These are phyloP conservation scores for Salvia rosmarinus DNA, from an alignment of 257 asterid genomes.

Conservation along the genomic window DNA sequence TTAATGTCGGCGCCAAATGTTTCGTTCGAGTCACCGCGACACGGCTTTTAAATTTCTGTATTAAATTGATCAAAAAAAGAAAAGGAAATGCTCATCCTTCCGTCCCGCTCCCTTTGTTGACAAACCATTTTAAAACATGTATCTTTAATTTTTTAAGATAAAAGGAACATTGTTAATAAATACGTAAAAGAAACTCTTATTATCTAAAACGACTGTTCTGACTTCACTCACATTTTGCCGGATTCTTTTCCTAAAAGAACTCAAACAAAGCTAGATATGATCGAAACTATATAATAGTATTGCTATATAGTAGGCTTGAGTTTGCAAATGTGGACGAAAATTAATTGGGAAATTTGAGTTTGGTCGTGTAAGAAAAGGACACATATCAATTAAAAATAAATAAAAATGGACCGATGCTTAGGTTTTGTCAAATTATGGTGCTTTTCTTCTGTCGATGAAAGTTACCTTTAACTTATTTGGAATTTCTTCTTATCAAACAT, in stretches of 20 bases:
- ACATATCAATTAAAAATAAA: background rate
- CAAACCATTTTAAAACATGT: no score
- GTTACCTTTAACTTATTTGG: slow-evolving; percentile 7
- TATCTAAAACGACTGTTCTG: no score
- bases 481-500: background rate
- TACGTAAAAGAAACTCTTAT: no score
- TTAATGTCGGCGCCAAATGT: no score
- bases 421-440: background rate
- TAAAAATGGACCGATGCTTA: slow-evolving; percentile 21
- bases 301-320: background rate
- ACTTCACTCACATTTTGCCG: background rate
- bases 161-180: no score
- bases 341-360: background rate
- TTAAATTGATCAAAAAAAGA: no score
- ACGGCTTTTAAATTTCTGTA: no score
- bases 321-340: background rate
- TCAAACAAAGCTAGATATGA: background rate
- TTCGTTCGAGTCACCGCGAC: no score
- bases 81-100: no score
- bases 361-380: slow-evolving; percentile 22
- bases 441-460: slow-evolving; percentile 10
- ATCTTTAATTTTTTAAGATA: no score
- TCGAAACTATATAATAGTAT: background rate
- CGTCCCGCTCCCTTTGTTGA: no score
- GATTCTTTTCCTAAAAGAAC: background rate